Percentiles rank a stretch among this genome's conserved stretches.
phyloP scores from a whole-genome alignment of 1,139 yeast genomes.

The Pneumocystis jirovecii region DNA sequence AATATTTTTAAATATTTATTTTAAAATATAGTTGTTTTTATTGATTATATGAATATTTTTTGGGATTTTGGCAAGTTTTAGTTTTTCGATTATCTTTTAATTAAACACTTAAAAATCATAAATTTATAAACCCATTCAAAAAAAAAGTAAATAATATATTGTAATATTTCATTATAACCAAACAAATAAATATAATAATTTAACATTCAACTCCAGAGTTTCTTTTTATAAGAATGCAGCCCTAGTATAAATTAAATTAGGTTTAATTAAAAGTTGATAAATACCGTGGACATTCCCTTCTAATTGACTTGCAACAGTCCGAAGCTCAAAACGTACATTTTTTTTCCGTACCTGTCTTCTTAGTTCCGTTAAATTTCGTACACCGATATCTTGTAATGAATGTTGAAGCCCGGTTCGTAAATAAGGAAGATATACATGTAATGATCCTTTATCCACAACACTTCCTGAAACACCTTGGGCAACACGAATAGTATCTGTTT shows the following conservation, averaged over 20 bases:
- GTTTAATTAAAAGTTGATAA: constrained; percentile 70
- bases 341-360: constrained; percentile 53
- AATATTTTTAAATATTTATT: not conserved
- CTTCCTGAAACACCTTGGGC: constrained; percentile 99
- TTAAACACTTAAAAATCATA: not conserved
- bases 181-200: not conserved
- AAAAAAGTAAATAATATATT: not conserved
- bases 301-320: constrained; percentile 96
- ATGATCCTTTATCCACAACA: constrained; percentile 92
- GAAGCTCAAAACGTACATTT: constrained; percentile 79
- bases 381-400: constrained; percentile 97
- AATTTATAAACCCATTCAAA: not conserved
- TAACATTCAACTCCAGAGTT: not conserved
- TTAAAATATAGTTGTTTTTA: not conserved
- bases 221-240: not conserved
- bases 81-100: not conserved
- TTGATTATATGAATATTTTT: not conserved
- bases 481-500: constrained; percentile 83
- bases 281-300: constrained; percentile 98
- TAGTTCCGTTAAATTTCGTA: constrained; percentile 47
- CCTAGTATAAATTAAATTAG: constrained; percentile 26
- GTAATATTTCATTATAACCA: not conserved
- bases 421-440: constrained; percentile 86
- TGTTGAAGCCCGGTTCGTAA: constrained; percentile 92
- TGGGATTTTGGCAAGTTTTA: not conserved